Base-by-base conservation (phyloP, 495 filamentous ascomycete species). In the Xanthoparmelia taractica region DNA sequence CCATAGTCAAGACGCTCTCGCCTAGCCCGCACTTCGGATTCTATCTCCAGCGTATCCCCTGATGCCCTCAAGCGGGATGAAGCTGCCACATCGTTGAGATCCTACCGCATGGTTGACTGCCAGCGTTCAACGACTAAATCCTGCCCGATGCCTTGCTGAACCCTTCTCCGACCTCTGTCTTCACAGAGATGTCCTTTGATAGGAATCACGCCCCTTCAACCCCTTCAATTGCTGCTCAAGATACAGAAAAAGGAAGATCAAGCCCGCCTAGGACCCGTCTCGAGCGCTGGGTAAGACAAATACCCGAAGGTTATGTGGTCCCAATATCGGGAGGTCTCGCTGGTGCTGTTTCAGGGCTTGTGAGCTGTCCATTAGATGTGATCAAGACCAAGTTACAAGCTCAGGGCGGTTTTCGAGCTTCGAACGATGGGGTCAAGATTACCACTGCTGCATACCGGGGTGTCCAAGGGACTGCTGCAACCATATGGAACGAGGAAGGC, bases 301-400 rank as follows among this genome's bases (percentile, higher is more conserved):
- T 85, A 7, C 83, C 85, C 18, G 75, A 78, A 40, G 73, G 73
- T 23, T 80, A 75, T 57, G 75, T 88, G 38, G 78, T 84, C 70
- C 81, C 89, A 52, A 78, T 97, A 48, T 85, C 91, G 43, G 94
- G 94, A 52, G 95, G 91, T 13, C 79, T 87, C 43, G 93, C 92
- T 58, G 94, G 94, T 60, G 87, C 96, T 65, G 89, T 88, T 8
- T 96, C 92, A 7, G 94, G 94, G 11, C 83, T 97, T 47, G 91
- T 97, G 66, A 97, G 94, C 50, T 99, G 94, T 71, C 94, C 94
- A 25, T 84, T 99, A 60, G 94, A 99, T 80, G 94, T 99, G 58
- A 97, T 99, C 71, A 99, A 99, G 77, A 99, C 94, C 54, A 97
- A 96, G 73, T 75, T 99, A 58, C 94, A 99, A 73, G 95, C 93